Percentiles rank a stretch among this genome's conserved stretches.
Evolutionary conservation across 2,329 filamentous ascomycete species (phyloP).

Genomic region (Aspergillus viridinutans): DNA sequence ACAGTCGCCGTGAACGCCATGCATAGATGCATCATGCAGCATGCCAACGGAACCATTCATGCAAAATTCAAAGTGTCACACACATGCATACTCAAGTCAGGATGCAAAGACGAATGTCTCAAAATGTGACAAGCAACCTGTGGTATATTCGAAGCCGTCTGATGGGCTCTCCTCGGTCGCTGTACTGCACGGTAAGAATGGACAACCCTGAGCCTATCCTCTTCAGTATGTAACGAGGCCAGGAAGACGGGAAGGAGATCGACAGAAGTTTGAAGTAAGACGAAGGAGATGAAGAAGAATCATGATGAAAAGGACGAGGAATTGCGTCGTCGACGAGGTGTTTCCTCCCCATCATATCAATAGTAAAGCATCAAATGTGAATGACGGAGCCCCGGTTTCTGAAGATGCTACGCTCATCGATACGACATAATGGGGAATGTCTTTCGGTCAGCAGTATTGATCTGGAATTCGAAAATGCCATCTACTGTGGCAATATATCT

Average conservation of each 20-base stretch:
- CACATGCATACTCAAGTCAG: background rate
- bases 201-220: background rate
- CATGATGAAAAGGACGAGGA: background rate
- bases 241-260: background rate
- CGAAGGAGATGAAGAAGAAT: background rate
- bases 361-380: background rate
- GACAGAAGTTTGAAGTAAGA: background rate
- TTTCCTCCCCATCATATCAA: background rate
- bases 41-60: background rate
- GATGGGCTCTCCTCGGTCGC: background rate
- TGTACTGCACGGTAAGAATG: background rate
- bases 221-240: background rate
- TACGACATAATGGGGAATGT: conserved; percentile 43
- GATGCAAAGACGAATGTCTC: no score
- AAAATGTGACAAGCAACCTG: background rate
- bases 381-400: background rate
- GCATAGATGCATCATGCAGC: background rate
- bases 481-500: conserved; percentile 47
- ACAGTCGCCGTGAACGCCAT: background rate
- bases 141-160: background rate
- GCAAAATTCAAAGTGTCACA: background rate
- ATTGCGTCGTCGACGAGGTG: background rate
- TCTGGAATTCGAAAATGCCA: conserved; percentile 46
- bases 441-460: conserved; percentile 46
- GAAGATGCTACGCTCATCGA: conserved; percentile 25